phyloP scores from a whole-genome alignment of 1,139 yeast genomes.

The Wickerhamomyces sp. region DNA sequence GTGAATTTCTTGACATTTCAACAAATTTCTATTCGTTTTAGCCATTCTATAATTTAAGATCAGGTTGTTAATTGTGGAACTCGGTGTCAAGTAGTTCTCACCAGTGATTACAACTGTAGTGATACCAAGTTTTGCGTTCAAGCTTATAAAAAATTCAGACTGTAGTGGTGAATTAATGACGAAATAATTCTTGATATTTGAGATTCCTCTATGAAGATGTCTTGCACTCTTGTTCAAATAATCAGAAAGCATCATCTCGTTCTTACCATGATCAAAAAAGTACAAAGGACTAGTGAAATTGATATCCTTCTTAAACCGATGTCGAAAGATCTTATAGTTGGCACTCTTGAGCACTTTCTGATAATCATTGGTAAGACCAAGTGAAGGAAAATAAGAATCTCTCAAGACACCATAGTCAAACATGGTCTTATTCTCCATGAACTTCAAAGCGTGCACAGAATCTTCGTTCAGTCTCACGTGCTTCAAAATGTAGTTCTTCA shows the following conservation, averaged over 20 bases:
- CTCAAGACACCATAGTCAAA: constrained; percentile 19
- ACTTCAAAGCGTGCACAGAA: constrained; percentile 3
- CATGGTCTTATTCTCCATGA: constrained; percentile 2
- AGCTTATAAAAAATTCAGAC: constrained; percentile 16
- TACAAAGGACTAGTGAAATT: constrained; percentile 11
- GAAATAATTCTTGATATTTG: constrained; percentile 13
- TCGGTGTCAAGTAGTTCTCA: constrained; percentile 10
- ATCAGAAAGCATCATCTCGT: constrained; percentile 4
- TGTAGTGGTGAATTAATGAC: constrained; percentile 16
- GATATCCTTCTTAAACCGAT: constrained; percentile 6
- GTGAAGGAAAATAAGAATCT: constrained; percentile 13
- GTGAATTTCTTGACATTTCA: constrained; percentile 10
- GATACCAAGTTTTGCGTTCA: constrained; percentile 15
- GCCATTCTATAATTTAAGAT: constrained; percentile 5
- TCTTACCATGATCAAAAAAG: constrained; percentile 5
- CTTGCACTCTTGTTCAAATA: constrained; percentile 12
- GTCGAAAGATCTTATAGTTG: constrained; percentile 8
- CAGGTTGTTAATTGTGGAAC: constrained; percentile 13
- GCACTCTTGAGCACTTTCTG: constrained; percentile 7
- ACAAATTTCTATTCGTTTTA: constrained; percentile 7
- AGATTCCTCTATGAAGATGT: constrained; percentile 2
- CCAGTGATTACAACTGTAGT: constrained; percentile 16
- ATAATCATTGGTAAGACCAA: constrained; percentile 13
- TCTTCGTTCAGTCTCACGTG: constrained; percentile 8
- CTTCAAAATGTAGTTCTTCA: constrained; percentile 4